Evolutionary conservation across 257 asterid genomes (phyloP).

Genomic region (Jasminum sambac): DNA sequence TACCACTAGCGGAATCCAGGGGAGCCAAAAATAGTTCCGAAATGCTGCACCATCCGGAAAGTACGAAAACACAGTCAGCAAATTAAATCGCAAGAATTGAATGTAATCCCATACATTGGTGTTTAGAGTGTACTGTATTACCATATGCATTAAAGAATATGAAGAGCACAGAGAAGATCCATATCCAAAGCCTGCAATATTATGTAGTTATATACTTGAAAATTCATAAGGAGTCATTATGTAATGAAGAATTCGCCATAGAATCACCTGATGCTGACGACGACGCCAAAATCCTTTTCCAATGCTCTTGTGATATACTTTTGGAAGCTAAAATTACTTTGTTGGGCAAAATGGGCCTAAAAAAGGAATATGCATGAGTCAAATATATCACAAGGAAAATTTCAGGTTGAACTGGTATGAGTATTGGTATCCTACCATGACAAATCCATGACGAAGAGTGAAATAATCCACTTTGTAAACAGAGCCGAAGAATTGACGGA

Average conservation of each 20-base stretch:
- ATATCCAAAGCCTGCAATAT: slow-evolving; percentile 64
- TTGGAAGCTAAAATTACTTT: slow-evolving; percentile 57
- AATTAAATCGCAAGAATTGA: no score
- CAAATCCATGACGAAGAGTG: slow-evolving; percentile 76
- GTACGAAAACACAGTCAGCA: slow-evolving; percentile 18
- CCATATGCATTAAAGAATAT: slow-evolving; percentile 77
- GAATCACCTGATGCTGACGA: slow-evolving; percentile 68
- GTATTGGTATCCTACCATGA: slow-evolving; percentile 40
- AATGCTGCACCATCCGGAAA: slow-evolving; percentile 57
- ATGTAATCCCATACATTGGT: no score
- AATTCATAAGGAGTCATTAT: neutral
- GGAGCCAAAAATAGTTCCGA: slow-evolving; percentile 67
- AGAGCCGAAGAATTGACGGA: slow-evolving; percentile 66
- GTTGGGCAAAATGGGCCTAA: slow-evolving; percentile 77
- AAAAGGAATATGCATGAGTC: neutral
- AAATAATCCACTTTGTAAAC: slow-evolving; percentile 65
- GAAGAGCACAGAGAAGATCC: slow-evolving; percentile 75
- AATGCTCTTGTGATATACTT: slow-evolving; percentile 60
- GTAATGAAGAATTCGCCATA: neutral
- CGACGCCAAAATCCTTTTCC: slow-evolving; percentile 66
- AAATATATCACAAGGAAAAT: neutral
- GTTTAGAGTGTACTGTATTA: slow-evolving; percentile 26
- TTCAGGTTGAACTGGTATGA: slow-evolving; percentile 1
- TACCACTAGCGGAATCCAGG: slow-evolving; percentile 73
- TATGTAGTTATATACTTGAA: neutral